Evolutionary conservation across 106 monocot species (phyloP), one percentile per base, ranked within the genome.

Genomic region (Narthecium ossifragum): DNA sequence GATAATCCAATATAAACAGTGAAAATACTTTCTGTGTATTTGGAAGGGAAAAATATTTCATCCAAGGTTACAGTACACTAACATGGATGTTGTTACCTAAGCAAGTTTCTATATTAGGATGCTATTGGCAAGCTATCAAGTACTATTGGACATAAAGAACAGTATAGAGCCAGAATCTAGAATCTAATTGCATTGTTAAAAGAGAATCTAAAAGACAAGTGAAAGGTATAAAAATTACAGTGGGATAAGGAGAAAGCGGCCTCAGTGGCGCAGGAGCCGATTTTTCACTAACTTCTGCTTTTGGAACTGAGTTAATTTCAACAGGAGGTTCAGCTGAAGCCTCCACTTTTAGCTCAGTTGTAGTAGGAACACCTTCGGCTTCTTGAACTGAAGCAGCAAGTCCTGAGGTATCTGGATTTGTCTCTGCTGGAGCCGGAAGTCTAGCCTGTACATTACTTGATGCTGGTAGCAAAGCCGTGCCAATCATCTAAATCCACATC

Each of bases 201-300:
- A n/a, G n/a, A n/a, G n/a, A n/a, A n/a, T n/a, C n/a, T n/a, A n/a
- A n/a, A n/a, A n/a, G n/a, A n/a, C n/a, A n/a, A n/a, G n/a, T 49
- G 48, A 14, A 36, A 41, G 37, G 33, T 26, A 38, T 10, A 53
- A 49, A 38, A 66, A 34, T 62, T 67, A 85, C 85, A 58, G 54
- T 63, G 57, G 85, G 80, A 20, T 69, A 85, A 8, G 85, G 85
- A 27, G 85, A 85, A 30, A 80, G 85, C 31, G 76, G 58, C 60
- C 62, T 73, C 11, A 73, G 28, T 0, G 17, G n/a, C 43, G 18
- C 27, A 51, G 75, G 26, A 25, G 46, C 50, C 43, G 75, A 60
- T 60, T 40, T 66, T 53, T 73, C 60, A 14, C 32, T 63, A 6
- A 77, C 34, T 73, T 80, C 80, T 31, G 73, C 51, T 34, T 24